These are phyloP conservation scores for Rhizopogon vinicolor DNA, from an alignment of 768 basidiomycete species.

Conservation along the genomic window DNA sequence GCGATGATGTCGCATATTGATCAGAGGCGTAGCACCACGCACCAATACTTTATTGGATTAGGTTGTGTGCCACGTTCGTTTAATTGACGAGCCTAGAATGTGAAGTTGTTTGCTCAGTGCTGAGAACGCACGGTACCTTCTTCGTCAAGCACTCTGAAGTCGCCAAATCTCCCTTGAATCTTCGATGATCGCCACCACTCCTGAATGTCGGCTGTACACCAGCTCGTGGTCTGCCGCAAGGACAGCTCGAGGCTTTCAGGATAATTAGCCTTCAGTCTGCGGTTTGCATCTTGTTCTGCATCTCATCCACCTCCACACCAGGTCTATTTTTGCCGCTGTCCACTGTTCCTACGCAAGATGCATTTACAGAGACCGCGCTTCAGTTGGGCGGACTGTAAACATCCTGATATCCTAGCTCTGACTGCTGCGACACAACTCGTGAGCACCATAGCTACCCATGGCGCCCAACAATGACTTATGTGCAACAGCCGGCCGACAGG, in stretches of 20 bases:
- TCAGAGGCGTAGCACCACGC: not conserved
- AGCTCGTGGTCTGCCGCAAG: slow-evolving; percentile 1
- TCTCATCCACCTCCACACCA: not conserved
- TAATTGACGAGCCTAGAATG: not conserved
- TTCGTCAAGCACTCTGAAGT: not conserved
- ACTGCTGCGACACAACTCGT: slow-evolving; percentile 2
- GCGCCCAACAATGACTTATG: not conserved
- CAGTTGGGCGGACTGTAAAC: not conserved
- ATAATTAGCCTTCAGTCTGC: not conserved
- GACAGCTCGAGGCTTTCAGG: slow-evolving; percentile 1
- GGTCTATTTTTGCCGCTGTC: not conserved
- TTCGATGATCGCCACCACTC: not conserved
- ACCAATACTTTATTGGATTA: not conserved
- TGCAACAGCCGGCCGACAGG: not conserved
- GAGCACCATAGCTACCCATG: not conserved
- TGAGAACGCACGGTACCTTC: not conserved
- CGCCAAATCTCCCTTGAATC: not conserved
- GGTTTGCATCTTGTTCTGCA: not conserved
- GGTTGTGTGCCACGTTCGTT: not conserved
- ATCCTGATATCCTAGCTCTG: slow-evolving; percentile 1
- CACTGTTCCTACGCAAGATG: not conserved
- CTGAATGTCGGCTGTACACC: not conserved
- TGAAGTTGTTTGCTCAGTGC: not conserved
- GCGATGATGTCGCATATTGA: not conserved
- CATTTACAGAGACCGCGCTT: not conserved